Percentiles rank a stretch among this genome's conserved stretches.
Evolutionary conservation across 257 asterid species (phyloP).

Genomic region (Ajuga chamaepitys): DNA sequence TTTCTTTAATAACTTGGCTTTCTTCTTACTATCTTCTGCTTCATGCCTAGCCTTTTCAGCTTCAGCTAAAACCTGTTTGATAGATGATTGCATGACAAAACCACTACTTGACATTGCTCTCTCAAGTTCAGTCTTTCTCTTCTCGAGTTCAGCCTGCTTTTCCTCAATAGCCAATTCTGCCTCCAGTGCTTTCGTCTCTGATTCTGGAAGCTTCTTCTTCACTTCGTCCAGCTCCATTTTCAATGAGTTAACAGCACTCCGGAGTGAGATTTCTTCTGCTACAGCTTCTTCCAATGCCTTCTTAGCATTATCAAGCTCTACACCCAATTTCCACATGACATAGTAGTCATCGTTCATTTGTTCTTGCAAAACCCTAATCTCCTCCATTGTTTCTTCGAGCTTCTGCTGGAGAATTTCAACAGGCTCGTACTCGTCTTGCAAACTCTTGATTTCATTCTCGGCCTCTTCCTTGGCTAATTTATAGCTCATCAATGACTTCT

Average conservation of each 20-base stretch:
- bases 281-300: conserved; percentile 28
- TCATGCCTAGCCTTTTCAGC: conserved; percentile 32
- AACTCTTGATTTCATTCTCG: conserved; percentile 26
- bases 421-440: conserved; percentile 34
- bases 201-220: conserved; percentile 25
- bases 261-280: conserved; percentile 32
- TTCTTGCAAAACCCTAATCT: conserved; percentile 44
- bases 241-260: conserved; percentile 20
- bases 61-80: conserved; percentile 35
- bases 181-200: conserved; percentile 25
- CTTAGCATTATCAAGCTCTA: conserved; percentile 41
- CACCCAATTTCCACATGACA: conserved; percentile 13
- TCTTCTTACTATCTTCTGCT: conserved; percentile 37
- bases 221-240: conserved; percentile 34
- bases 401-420: conserved; percentile 38
- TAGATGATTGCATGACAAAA: conserved; percentile 20
- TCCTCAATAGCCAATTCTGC: conserved; percentile 31
- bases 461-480: conserved; percentile 34
- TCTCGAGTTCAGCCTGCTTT: conserved; percentile 40
- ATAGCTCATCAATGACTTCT: conserved; percentile 26
- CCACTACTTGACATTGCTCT: conserved; percentile 24
- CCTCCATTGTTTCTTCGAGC: conserved; percentile 51
- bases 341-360: conserved; percentile 34
- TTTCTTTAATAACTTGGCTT: conserved; percentile 23
- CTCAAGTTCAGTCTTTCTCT: conserved; percentile 40